A percentile compares a stretch with the other conserved stretches of the same genome.
phyloP scores from a whole-genome alignment of 352 stramenopile genomes.

The Phytophthora tubulina region DNA sequence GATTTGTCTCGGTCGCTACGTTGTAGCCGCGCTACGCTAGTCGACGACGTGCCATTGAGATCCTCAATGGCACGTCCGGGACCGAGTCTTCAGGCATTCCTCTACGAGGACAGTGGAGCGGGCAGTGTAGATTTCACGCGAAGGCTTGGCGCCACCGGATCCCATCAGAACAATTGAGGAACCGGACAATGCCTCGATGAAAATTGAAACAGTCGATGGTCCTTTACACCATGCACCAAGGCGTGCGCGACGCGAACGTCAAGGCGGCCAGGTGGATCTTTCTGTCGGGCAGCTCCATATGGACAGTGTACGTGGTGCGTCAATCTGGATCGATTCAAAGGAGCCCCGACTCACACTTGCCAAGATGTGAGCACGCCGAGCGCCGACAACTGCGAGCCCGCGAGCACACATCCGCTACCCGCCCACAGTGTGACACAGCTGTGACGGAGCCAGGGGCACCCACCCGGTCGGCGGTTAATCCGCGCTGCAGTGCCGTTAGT shows the following conservation, averaged over 20 bases:
- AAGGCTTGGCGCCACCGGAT: slow-evolving; percentile 13
- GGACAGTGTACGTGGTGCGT: background rate
- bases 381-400: background rate
- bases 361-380: slow-evolving; percentile 10
- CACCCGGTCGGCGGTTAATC: background rate
- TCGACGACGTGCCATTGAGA: slow-evolving; percentile 3
- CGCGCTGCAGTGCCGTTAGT: background rate
- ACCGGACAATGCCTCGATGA: background rate
- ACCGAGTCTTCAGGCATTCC: background rate
- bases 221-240: no score
- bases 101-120: slow-evolving; percentile 4
- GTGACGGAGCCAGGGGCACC: background rate
- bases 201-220: background rate
- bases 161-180: slow-evolving; percentile 9
- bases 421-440: slow-evolving; percentile 18
- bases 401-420: background rate
- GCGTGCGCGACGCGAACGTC: background rate
- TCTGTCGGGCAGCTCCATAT: slow-evolving; percentile 6
- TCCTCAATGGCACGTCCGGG: no score
- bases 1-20: slow-evolving; percentile 8
- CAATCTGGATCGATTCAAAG: slow-evolving; percentile 10
- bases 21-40: slow-evolving; percentile 11
- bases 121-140: slow-evolving; percentile 22
- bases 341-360: background rate
- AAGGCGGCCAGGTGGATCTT: background rate